Evolutionary conservation across 164 flowering plant genomes (phyloP), one percentile per base, ranked within the genome.

Genomic region (Stephania yunnanensis): DNA sequence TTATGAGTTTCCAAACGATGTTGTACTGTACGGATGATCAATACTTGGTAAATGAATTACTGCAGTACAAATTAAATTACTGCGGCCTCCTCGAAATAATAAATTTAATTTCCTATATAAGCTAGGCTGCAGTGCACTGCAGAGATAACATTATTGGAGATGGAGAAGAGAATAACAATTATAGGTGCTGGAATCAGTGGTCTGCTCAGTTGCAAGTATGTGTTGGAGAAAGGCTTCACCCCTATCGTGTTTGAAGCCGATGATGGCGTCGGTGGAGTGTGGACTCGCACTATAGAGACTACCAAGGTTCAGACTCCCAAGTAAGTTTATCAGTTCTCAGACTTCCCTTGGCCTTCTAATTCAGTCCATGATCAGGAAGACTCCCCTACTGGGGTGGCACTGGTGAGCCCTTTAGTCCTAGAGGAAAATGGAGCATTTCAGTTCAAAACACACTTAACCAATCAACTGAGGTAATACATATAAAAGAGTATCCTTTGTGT

Each of bases 101-200:
- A 36, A 36, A 36, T 1, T 36, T 36, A 2, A 36, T 36, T 36
- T 36, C 42, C 42, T 36, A 36, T 36, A 2, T 36, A 36, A 36
- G 42, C 42, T 36, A 36, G 42, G 42, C n/a, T n/a, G n/a, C 42
- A 36, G 42, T n/a, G n/a, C n/a, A n/a, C n/a, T n/a, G 4, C 42
- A 36, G 42, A 36, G 42, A 36, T n/a, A n/a, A 36, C 42, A 36
- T 36, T 36, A 36, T 58, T 7, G 15, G 48, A 69, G 17, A 87
- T 79, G 89, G 81, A 78, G 71, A 83, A 25, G 78, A 30, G 80
- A 70, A 84, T 89, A 2, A 93, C 82, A 22, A 90, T 91, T 6
- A 68, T 91, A 19, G 94, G 93, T 30, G 90, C 92, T 42, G 96
- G 94, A 17, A 80, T 84, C 36, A 87, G 96, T 63, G 96, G 96